These are phyloP conservation scores for Durotheca rogersii DNA, from an alignment of 495 filamentous ascomycete species.

Conservation along the genomic window DNA sequence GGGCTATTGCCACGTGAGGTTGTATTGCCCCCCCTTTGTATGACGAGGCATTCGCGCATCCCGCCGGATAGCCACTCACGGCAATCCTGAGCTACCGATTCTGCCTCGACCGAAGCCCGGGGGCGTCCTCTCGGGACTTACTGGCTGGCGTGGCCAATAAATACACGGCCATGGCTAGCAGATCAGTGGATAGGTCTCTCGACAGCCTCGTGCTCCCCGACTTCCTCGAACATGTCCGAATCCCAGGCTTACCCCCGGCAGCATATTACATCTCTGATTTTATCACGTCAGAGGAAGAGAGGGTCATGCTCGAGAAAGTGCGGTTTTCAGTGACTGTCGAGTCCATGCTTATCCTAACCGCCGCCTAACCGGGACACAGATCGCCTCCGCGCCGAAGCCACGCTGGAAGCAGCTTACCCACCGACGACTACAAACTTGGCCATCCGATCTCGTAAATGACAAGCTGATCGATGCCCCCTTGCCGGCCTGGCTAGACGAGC, in stretches of 20 bases:
- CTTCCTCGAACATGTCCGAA: constrained; percentile 53
- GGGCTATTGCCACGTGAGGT: constrained; percentile 10
- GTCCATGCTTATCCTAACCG: neutral
- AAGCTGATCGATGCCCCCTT: constrained; percentile 74
- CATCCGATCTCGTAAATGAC: constrained; percentile 71
- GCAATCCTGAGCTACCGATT: no score
- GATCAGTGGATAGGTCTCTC: neutral
- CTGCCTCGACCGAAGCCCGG: no score
- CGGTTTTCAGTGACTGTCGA: constrained; percentile 1
- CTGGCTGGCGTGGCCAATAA: neutral
- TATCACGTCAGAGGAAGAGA: constrained; percentile 75
- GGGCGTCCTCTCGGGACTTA: no score
- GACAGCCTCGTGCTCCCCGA: constrained; percentile 34
- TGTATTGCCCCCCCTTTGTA: constrained; percentile 3
- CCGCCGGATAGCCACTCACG: no score
- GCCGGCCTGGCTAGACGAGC: constrained; percentile 72
- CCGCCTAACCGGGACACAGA: constrained; percentile 34
- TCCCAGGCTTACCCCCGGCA: constrained; percentile 60
- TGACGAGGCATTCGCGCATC: neutral
- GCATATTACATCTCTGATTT: constrained; percentile 90
- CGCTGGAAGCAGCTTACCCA: constrained; percentile 83
- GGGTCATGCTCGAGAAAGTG: constrained; percentile 67
- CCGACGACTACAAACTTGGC: constrained; percentile 88
- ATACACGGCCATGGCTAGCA: constrained; percentile 8
- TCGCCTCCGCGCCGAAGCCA: constrained; percentile 64